These are phyloP conservation scores for Ogataea salicorniae DNA, from an alignment of 805 yeast genomes.

Conservation along the genomic window DNA sequence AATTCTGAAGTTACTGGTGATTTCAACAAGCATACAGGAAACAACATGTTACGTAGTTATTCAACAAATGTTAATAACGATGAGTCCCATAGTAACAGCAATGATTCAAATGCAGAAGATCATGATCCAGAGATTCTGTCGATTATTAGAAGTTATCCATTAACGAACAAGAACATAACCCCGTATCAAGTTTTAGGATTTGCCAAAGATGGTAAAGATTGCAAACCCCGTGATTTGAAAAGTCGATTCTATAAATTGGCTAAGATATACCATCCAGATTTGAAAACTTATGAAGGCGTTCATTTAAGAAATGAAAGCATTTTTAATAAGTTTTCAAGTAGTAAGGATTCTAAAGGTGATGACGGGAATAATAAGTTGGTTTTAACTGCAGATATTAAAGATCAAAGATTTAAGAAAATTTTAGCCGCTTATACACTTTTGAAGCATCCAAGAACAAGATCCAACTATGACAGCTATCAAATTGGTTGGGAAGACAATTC, in stretches of 20 bases:
- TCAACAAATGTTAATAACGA: too few relatives aligned
- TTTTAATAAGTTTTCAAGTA: conserved; percentile 4
- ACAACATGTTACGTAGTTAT: too few relatives aligned
- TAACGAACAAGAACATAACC: conserved; percentile 38
- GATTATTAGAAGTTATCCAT: conserved; percentile 39
- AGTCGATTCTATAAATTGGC: conserved; percentile 54
- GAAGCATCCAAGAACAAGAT: conserved; percentile 37
- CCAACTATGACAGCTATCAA: conserved; percentile 41
- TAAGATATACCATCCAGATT: conserved; percentile 81
- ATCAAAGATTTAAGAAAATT: conserved; percentile 49
- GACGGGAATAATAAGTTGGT: conserved; percentile 1
- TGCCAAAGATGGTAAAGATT: conserved; percentile 20
- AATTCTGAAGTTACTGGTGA: too few relatives aligned
- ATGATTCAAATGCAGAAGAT: neutral
- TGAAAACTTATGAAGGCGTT: conserved; percentile 21
- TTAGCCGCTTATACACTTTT: conserved; percentile 57
- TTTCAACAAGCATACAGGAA: too few relatives aligned
- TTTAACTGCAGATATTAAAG: conserved; percentile 21
- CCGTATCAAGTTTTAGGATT: conserved; percentile 68
- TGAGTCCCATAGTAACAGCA: too few relatives aligned
- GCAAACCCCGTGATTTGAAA: conserved; percentile 38
- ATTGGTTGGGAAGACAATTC: conserved; percentile 40
- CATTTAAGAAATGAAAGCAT: conserved; percentile 1
- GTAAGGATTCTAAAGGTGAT: neutral
- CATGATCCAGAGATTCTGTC: conserved; percentile 21